Conservation (phyloP, 176 grass and related monocot species). For the Avena atlantica region DNA sequence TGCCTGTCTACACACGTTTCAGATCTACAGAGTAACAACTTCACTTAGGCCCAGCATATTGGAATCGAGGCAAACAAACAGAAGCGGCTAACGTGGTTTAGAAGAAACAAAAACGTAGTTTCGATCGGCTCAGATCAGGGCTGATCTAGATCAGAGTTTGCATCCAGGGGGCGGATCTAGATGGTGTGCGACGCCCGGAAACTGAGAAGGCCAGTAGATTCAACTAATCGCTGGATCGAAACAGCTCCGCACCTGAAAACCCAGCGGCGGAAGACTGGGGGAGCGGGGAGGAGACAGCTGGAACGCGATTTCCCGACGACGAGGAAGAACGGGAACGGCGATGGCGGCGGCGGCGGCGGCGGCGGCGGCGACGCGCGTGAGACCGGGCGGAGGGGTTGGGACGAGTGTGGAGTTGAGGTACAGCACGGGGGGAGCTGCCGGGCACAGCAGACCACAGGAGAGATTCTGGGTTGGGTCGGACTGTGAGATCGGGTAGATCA, state of each 20-base stretch:
- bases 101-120: not conserved
- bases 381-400: not conserved
- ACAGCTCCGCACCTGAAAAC: not conserved
- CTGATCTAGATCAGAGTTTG: not conserved
- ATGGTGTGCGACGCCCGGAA: not conserved
- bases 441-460: not conserved
- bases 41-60: not conserved
- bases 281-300: not conserved
- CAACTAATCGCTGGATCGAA: not conserved
- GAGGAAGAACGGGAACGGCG: not conserved
- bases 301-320: not conserved
- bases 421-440: not conserved
- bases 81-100: not conserved
- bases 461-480: not conserved
- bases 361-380: not conserved
- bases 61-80: not conserved
- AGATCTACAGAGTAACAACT: not conserved
- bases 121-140: not conserved
- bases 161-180: not conserved
- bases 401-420: not conserved
- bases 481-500: not conserved
- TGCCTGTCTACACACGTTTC: not conserved
- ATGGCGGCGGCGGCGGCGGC: conserved; percentile 9
- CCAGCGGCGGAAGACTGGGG: not conserved
- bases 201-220: not conserved